Conservation (phyloP, 2,329 filamentous ascomycete genomes). For the Triangularia setosa region DNA sequence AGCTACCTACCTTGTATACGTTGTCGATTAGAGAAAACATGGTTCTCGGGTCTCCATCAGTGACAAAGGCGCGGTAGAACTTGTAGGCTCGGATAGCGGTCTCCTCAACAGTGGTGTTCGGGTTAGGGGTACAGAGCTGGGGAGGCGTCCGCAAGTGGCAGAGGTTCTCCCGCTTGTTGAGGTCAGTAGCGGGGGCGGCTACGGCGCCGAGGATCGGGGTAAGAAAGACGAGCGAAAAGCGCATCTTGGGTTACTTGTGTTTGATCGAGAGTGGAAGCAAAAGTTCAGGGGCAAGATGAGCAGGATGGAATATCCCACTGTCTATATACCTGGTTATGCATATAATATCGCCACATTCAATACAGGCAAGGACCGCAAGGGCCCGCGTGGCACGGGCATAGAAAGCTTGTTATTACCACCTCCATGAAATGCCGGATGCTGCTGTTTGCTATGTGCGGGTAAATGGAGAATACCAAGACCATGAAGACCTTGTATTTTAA, state of each 20-base stretch:
- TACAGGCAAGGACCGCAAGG: background rate
- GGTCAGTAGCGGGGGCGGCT: background rate
- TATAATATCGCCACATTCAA: background rate
- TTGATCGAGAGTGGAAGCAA: background rate
- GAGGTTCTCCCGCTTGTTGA: slow-evolving; percentile 35
- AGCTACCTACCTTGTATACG: slow-evolving; percentile 34
- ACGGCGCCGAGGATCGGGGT: background rate
- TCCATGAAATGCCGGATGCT: background rate
- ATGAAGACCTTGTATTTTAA: background rate
- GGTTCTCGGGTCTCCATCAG: slow-evolving; percentile 36
- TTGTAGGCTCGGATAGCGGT: slow-evolving; percentile 37
- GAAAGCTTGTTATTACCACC: background rate
- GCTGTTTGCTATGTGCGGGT: background rate
- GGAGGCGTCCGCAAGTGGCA: slow-evolving; percentile 35
- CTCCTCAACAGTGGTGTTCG: slow-evolving; percentile 34
- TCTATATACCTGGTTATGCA: background rate
- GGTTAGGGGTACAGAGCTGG: slow-evolving; percentile 34
- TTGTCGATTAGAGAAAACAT: slow-evolving; percentile 41
- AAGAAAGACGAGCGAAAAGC: background rate
- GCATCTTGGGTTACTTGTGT: background rate
- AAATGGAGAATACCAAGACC: background rate
- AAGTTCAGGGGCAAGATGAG: background rate
- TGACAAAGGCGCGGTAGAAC: slow-evolving; percentile 40
- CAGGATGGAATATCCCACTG: background rate
- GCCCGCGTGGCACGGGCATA: background rate